Percentiles rank a stretch among this genome's conserved stretches.
Evolutionary conservation across 169 alveolate genomes (phyloP).

Genomic region (Plasmodium inui): DNA sequence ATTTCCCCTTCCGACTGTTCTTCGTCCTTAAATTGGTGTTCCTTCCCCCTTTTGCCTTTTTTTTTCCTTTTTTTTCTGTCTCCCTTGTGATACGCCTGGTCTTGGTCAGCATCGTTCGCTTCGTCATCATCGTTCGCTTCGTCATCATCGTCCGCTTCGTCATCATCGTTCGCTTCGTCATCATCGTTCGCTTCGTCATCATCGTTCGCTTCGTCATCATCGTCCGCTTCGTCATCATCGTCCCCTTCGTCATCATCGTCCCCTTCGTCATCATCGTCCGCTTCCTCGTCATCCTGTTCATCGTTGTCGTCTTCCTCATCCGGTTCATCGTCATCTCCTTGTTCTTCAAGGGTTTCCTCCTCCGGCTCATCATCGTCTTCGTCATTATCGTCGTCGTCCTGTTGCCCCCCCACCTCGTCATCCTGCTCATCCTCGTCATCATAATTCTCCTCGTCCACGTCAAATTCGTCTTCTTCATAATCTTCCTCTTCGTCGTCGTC

Average conservation of each 20-base stretch:
- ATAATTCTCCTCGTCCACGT: slow-evolving; percentile 6
- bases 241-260: not conserved
- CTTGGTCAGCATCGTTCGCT: not conserved
- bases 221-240: not conserved
- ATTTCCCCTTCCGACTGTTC: not conserved
- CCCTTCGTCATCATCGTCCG: not conserved
- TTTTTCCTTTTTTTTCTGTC: not conserved
- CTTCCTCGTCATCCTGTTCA: not conserved
- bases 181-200: not conserved
- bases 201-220: not conserved
- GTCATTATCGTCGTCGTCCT: not conserved
- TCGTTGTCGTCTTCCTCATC: slow-evolving; percentile 17
- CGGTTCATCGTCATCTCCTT: not conserved
- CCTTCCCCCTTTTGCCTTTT: not conserved
- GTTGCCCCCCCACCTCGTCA: not conserved
- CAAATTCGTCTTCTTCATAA: not conserved
- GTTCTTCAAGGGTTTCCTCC: slow-evolving; percentile 15
- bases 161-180: not conserved
- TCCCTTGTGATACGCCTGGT: not conserved
- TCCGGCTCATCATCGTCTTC: not conserved
- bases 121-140: not conserved
- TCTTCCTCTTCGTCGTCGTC: slow-evolving; percentile 8
- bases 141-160: not conserved
- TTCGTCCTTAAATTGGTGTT: not conserved
- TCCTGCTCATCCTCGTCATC: slow-evolving; percentile 1